These are phyloP conservation scores for Rhodamnia rubescens DNA, from an alignment of 345 rosid genomes.

Conservation along the genomic window DNA sequence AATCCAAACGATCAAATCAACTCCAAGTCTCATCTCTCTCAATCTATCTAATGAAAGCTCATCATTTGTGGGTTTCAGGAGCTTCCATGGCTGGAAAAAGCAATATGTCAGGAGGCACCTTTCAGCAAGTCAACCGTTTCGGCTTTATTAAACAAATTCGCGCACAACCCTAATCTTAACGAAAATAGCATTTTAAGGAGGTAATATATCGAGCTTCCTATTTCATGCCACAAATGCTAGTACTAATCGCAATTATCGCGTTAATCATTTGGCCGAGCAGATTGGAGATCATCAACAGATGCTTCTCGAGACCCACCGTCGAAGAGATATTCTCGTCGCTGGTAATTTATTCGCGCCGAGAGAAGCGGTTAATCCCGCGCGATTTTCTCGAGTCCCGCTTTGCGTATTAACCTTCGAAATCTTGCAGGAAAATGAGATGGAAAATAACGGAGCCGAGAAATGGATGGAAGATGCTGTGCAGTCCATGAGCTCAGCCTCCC, in stretches of 20 bases:
- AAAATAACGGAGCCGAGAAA: neutral
- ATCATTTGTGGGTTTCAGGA: neutral
- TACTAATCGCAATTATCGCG: neutral
- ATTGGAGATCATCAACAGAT: slow-evolving; percentile 6
- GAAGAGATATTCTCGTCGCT: slow-evolving; percentile 13
- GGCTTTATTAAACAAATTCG: slow-evolving; percentile 1
- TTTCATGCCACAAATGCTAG: neutral
- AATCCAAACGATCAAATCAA: no score
- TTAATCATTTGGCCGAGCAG: neutral
- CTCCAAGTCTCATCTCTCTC: no score
- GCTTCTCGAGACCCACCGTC: slow-evolving; percentile 12
- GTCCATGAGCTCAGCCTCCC: slow-evolving; percentile 14
- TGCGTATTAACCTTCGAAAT: neutral
- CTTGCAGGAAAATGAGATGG: slow-evolving; percentile 5
- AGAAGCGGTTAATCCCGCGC: neutral
- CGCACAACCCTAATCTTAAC: neutral
- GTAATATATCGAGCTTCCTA: neutral
- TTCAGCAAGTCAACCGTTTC: neutral
- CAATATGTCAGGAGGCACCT: neutral
- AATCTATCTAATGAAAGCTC: neutral
- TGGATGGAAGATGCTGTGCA: slow-evolving; percentile 7
- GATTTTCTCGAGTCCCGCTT: neutral
- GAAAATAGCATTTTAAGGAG: slow-evolving; percentile 1
- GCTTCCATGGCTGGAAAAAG: neutral
- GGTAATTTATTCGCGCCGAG: neutral